Evolutionary conservation across 192 early-diverging fungal species (phyloP).

Genomic region (Coemansia sp.): DNA sequence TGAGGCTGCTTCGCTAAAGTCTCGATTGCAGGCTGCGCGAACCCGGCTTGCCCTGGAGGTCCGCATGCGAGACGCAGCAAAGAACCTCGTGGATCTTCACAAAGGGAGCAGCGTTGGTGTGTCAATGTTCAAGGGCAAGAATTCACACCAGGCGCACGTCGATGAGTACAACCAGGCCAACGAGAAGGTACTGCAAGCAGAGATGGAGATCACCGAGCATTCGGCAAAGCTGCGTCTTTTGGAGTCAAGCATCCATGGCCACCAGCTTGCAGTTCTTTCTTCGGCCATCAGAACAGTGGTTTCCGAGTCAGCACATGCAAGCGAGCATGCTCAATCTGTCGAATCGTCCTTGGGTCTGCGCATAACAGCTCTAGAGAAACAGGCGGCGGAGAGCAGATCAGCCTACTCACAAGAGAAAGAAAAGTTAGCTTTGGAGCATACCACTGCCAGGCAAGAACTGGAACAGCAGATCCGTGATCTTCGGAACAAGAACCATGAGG

Average conservation of each 20-base stretch:
- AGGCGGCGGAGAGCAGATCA: background rate
- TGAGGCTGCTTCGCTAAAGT: constrained; percentile 24
- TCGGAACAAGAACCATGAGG: constrained; percentile 34
- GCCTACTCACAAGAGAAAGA: constrained; percentile 6
- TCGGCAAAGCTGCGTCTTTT: constrained; percentile 26
- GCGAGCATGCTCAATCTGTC: background rate
- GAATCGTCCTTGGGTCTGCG: constrained; percentile 1
- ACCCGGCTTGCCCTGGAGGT: constrained; percentile 29
- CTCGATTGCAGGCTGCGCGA: constrained; percentile 26
- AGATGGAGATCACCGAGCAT: constrained; percentile 29
- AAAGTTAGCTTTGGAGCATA: background rate
- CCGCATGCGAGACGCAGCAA: constrained; percentile 35
- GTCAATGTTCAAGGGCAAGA: constrained; percentile 42
- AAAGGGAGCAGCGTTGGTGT: constrained; percentile 14
- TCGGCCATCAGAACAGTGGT: constrained; percentile 32
- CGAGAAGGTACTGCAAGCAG: constrained; percentile 29
- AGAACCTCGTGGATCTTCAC: constrained; percentile 17
- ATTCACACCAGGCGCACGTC: constrained; percentile 19
- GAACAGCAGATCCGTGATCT: constrained; percentile 38
- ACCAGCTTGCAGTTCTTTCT: constrained; percentile 38
- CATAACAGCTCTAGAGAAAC: constrained; percentile 11
- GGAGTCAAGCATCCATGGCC: constrained; percentile 35
- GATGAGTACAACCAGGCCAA: constrained; percentile 28
- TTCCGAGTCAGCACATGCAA: constrained; percentile 20
- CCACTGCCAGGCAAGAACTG: background rate